These are phyloP conservation scores for Stachybotrys elegans DNA, from an alignment of 2,329 filamentous ascomycete genomes.

Conservation along the genomic window DNA sequence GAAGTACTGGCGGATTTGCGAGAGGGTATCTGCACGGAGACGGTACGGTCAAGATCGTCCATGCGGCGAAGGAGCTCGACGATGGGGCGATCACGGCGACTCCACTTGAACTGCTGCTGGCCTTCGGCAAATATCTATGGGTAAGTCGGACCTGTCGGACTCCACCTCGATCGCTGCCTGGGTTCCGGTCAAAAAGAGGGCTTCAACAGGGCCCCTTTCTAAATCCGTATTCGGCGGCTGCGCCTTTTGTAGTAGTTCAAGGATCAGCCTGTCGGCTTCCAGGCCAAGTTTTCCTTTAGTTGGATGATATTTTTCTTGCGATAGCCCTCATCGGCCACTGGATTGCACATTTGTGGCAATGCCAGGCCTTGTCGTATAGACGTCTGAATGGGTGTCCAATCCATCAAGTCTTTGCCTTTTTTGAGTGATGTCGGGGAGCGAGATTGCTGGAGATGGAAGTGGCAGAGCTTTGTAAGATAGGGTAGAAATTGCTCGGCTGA, in stretches of 20 bases:
- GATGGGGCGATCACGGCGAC: neutral
- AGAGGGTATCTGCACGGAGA: conserved; percentile 1
- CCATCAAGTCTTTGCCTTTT: neutral
- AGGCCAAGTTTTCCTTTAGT: neutral
- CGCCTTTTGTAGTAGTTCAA: neutral
- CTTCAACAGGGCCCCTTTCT: neutral
- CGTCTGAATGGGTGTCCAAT: neutral
- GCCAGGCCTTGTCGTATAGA: neutral
- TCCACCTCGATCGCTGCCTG: neutral
- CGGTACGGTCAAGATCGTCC: conserved; percentile 1
- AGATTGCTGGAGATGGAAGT: too few species aligned
- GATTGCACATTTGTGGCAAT: neutral
- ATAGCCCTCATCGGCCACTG: neutral
- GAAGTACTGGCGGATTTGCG: neutral
- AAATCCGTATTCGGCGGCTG: neutral
- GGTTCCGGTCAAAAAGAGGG: neutral
- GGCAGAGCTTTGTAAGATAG: too few species aligned
- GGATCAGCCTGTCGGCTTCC: neutral
- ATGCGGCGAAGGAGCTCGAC: neutral
- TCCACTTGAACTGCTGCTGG: neutral
- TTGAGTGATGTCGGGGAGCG: too few species aligned
- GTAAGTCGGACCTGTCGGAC: neutral
- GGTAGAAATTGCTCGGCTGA: too few species aligned
- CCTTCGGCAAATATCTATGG: neutral
- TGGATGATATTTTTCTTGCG: neutral